Evolutionary conservation across 129 eudicot species (phyloP), one percentile per base, ranked within the genome.

Genomic region (Arctium lappa): DNA sequence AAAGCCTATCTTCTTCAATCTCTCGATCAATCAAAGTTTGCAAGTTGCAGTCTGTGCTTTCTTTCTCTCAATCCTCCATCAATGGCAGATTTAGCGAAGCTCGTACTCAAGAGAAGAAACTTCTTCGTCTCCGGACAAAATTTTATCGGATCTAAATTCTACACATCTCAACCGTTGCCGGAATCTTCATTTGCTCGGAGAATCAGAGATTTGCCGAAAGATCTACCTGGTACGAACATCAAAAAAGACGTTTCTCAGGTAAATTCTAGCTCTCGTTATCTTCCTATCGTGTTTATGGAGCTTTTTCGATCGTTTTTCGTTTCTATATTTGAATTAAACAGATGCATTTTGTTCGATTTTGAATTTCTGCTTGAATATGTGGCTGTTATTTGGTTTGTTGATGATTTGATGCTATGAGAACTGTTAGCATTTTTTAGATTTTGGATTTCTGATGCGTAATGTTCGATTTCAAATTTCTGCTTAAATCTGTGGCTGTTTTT

Each of bases 231-330:
- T 2, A 92, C 98, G 32, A 89, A 90, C 79, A 94, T 94, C 81
- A 91, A 76, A 87, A 81, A 22, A 73, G 90, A 94, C 80, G 98
- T 90, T 3, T 92, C 98, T 69, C 97, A 94, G 88, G 98, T 94
- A 40, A 74, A 31, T 30, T 30, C 32, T 22, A 38, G 5, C 77
- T 69, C 76, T 76, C 46, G 32, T 42, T 74, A 11, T 73, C 50
- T 74, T 63, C 33, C 78, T 27, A 2, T 82, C 16, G 66, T 56
- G 66, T 56, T 8, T 31, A 7, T 38, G 6, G 11, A 65, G 70
- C 4, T 65, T 65, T 18, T 65, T 3, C 34, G 13, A 65, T 65
- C 32, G 71, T 29, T 22, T 27, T 18, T 66, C 12, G 8, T 66
- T 66, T 66, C 13, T 66, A 1, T 66, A 18, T 2, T 22, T 9